Evolutionary conservation across 2,329 filamentous ascomycete genomes (phyloP), one percentile per base, ranked within the genome.

Genomic region (Penicillium sp.): DNA sequence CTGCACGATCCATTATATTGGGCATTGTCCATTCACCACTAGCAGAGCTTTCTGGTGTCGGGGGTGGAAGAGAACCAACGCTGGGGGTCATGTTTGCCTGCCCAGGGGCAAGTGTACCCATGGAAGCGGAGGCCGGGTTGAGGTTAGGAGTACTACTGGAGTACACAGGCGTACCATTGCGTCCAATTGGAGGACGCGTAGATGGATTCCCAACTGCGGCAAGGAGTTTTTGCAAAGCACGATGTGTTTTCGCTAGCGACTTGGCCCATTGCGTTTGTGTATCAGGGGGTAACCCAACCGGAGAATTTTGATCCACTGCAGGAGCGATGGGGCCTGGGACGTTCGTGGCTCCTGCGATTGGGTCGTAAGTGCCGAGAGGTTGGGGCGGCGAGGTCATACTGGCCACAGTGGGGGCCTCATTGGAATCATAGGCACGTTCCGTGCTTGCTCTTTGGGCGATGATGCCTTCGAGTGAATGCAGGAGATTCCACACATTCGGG

Each of bases 41-140:
- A 27, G 71, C 75, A n/a, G 77, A 77, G 61, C 77, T 79, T 58
- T 80, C 78, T 0, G 78, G 78, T 0, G 78, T 80, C n/a, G 77
- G 76, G 4, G 77, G 77, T 6, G 75, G 75, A 19, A 77, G 62
- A 6, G 76, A 77, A 29, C 70, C 69, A 45, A 72, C 56, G 51
- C 63, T 72, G 1, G 73, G 70, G 3, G 73, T 75, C 67, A 73
- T 68, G 23, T 53, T 66, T 31, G 72, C 55, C 2, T 65, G 51
- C 6, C 57, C 60, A 39, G 68, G 60, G 41, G 53, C 62, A 41
- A 66, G 55, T 12, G 49, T 54, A 15, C 59, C 53, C 61, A 62
- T 53, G 29, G 59, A 53, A 15, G 58, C 58, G 17, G 58, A 41
- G 23, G 60, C 48, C 17, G 62, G 61, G 39, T 54, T 63, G n/a